Evolutionary conservation across 345 rosid genomes (phyloP), one percentile per base, ranked within the genome.

Genomic region (Camelina laxa): DNA sequence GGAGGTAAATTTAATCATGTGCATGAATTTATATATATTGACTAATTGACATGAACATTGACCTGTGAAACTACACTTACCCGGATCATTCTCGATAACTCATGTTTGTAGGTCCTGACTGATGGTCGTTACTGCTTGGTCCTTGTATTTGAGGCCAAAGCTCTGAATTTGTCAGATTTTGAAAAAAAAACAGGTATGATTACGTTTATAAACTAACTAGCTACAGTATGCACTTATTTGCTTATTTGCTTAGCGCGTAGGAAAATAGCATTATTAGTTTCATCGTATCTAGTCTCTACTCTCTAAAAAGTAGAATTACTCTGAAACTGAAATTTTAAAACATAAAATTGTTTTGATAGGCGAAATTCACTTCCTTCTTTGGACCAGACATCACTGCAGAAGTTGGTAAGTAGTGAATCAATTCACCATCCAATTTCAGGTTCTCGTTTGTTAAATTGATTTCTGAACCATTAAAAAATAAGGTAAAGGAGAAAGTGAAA

Each of bases 371-470:
- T 71, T 91, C 97, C 20, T 91, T 94, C 82, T 94, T 94, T 77
- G 98, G 97, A 79, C 97, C 97, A 12, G 79, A 89, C 71, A 84
- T 94, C 79, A 79, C 88, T 22, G 93, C 97, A 74, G 97, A 87
- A 87, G 79, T 90, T 2, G 88, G 98, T 94, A 70, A 85, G 95
- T 75, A 20, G 44, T 13, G 24, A 17, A 42, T 51, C 42, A 42
- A 7, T 41, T 44, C 27, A 0, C 7, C 31, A 39, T 44, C 15
- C 38, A 35, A 27, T 10, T 22, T 21, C 53, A 38, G 39, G 15
- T 57, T 60, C 20, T 58, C 51, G 8, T 54, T 13, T 51, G 30
- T 19, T 66, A 55, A 7, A 20, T 35, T 35, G 9, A 35, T 35
- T 35, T 35, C 38, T 35, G 10, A 35, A 35, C 9, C 38, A 7